Base-by-base conservation (phyloP, 106 monocot genomes). In the Dendrobium huoshanense region DNA sequence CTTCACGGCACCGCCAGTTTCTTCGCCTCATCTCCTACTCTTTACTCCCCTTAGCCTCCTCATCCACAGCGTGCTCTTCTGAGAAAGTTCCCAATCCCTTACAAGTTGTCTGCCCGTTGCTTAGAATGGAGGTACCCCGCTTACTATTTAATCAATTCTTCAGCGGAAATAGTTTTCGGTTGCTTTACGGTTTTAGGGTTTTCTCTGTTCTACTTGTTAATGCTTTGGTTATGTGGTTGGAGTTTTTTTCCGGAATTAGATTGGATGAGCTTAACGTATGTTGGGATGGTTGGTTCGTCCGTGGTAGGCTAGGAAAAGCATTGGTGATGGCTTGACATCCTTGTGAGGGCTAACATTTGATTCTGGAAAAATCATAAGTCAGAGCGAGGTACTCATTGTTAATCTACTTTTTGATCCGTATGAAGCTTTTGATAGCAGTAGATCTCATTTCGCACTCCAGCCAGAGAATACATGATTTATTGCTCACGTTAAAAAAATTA, bases 51-150 rank as follows among this genome's bases (percentile, higher is more conserved):
- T 37, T 15, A 11, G 25, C 70, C 70, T 29, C 10, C 43, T 74
- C 43, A 25, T 44, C 0, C 20, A 37, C 37, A 11, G 8, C 74
- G 42, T 43, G 43, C n/a, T 43, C 19, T 74, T 74, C 41, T 15
- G 74, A 44, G 19, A 43, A 74, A 42, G 43, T 42, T 7, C 74
- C 74, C 43, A 43, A 10, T n/a, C 18, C 19, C 11, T 74, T 44
- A 41, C 43, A 19, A n/a, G 74, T 19, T 2, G 7, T 44, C 74
- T 74, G 74, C 7, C 74, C 74, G 7, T 42, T 74, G 43, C 74
- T 43, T 18, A 44, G 74, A 44, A 74, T 74, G 74, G 74, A 74
- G 74, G 74, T 74, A 74, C 31, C 44, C 74, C 43, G 74, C n/a
- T 74, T 9, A 74, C n/a, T 15, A 74, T 20, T 19, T 20, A 74